Percentiles rank a stretch among this genome's conserved stretches.
These are phyloP conservation scores for Ceriops zippeliana DNA, from an alignment of 345 rosid genomes.

Conservation along the genomic window DNA sequence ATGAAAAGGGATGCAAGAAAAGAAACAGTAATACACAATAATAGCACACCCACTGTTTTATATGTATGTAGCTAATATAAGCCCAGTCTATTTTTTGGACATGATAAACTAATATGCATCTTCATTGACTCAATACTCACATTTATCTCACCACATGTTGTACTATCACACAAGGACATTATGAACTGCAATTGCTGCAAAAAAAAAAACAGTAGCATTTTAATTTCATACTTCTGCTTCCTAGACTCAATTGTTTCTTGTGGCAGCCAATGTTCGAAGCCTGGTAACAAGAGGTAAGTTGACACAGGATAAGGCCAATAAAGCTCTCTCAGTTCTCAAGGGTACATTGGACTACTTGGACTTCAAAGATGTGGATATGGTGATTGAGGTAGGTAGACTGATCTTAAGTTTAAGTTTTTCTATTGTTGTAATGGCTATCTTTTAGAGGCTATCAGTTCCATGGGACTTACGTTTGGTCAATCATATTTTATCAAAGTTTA, in stretches of 20 bases:
- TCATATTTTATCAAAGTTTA: neutral
- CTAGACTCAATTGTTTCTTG: slow-evolving; percentile 5
- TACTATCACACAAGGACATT: no score
- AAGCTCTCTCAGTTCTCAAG: slow-evolving; percentile 70
- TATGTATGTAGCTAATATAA: no score
- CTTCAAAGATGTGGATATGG: slow-evolving; percentile 89
- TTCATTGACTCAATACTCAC: no score
- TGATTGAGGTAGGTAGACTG: slow-evolving; percentile 63
- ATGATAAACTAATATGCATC: no score
- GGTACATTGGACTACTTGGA: slow-evolving; percentile 76
- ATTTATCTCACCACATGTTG: no score
- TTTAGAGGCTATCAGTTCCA: neutral
- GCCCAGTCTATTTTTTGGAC: no score
- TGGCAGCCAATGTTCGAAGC: slow-evolving; percentile 69
- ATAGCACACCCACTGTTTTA: no score
- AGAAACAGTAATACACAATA: no score
- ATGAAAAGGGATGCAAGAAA: neutral
- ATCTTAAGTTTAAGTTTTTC: neutral
- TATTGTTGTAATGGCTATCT: neutral
- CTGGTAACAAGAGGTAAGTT: slow-evolving; percentile 66
- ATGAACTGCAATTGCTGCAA: no score
- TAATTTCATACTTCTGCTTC: no score
- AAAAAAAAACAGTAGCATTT: no score
- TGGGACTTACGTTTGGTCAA: neutral
- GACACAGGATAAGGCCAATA: slow-evolving; percentile 61